A percentile compares a stretch with the other conserved stretches of the same genome.
Evolutionary conservation across 306 rosid species (phyloP).

Genomic region (Quercus variabilis): DNA sequence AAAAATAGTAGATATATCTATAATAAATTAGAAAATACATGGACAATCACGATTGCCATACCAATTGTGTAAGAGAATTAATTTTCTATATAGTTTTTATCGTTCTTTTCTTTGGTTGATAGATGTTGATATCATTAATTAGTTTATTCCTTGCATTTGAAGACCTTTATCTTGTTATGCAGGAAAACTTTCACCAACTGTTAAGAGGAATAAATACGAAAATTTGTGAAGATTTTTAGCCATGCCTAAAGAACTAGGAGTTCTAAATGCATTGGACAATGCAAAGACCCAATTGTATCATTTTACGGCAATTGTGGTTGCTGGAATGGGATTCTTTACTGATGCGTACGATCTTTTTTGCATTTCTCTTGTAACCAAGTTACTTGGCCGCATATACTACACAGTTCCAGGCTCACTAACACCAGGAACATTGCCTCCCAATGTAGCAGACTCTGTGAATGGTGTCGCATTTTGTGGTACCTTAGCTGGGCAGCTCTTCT

Average conservation of each 20-base stretch:
- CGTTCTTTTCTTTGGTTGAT: too few species aligned
- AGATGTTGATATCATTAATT: too few species aligned
- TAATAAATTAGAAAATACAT: too few species aligned
- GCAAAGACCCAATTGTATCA: slow-evolving; percentile 89
- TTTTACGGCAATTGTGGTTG: slow-evolving; percentile 86
- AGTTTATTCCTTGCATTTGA: background rate
- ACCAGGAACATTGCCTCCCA: slow-evolving; percentile 75
- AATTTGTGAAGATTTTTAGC: slow-evolving; percentile 2
- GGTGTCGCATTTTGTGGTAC: slow-evolving; percentile 86
- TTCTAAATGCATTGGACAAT: slow-evolving; percentile 75
- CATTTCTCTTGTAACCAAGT: slow-evolving; percentile 73
- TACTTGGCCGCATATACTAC: slow-evolving; percentile 66
- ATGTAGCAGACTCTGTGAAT: slow-evolving; percentile 62
- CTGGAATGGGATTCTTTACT: slow-evolving; percentile 96
- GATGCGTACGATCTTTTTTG: slow-evolving; percentile 93
- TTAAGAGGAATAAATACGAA: background rate
- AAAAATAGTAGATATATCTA: too few species aligned
- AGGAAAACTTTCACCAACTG: slow-evolving; percentile 13
- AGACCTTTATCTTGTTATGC: background rate
- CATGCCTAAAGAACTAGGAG: slow-evolving; percentile 52
- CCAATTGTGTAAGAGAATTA: too few species aligned
- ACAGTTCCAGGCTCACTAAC: slow-evolving; percentile 2
- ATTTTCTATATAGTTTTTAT: too few species aligned
- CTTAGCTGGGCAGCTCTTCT: slow-evolving; percentile 75
- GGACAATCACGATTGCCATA: too few species aligned